A percentile compares a stretch with the other conserved stretches of the same genome.
Evolutionary conservation across 176 grass and related monocot genomes (phyloP).

Genomic region (Musa schizocarpa): DNA sequence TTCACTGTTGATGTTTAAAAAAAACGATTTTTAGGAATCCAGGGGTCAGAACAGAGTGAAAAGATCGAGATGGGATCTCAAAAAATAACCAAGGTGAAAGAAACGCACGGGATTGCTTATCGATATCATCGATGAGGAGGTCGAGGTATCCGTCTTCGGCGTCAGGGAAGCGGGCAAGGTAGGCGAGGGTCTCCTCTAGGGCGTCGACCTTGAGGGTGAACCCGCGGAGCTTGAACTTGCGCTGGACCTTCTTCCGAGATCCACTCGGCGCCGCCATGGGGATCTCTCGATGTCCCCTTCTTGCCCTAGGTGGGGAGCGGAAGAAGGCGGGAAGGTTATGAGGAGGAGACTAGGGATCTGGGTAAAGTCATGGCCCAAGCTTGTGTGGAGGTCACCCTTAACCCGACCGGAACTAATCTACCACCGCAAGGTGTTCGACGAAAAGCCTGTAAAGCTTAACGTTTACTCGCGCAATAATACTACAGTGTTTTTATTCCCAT

Average conservation of each 20-base stretch:
- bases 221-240: constrained; percentile 66
- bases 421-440: too few relatives aligned
- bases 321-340: constrained; percentile 8
- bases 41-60: background rate
- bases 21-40: background rate
- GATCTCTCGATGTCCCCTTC: background rate
- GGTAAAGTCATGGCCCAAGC: background rate
- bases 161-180: constrained; percentile 58
- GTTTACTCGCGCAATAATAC: too few relatives aligned
- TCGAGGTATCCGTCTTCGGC: constrained; percentile 83
- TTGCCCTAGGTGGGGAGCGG: background rate
- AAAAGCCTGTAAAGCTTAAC: too few relatives aligned
- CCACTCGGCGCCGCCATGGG: constrained; percentile 35
- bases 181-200: constrained; percentile 60
- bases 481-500: too few relatives aligned
- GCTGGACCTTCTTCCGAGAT: constrained; percentile 64
- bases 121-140: constrained; percentile 28
- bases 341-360: background rate
- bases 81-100: background rate
- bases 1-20: constrained; percentile 31
- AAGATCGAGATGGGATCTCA: background rate
- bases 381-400: too few relatives aligned
- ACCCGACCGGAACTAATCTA: too few relatives aligned
- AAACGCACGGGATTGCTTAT: constrained; percentile 1
- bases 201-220: constrained; percentile 87